Conservation (phyloP, 208 protist genomes). For the Vickermania ingenoplastis region DNA sequence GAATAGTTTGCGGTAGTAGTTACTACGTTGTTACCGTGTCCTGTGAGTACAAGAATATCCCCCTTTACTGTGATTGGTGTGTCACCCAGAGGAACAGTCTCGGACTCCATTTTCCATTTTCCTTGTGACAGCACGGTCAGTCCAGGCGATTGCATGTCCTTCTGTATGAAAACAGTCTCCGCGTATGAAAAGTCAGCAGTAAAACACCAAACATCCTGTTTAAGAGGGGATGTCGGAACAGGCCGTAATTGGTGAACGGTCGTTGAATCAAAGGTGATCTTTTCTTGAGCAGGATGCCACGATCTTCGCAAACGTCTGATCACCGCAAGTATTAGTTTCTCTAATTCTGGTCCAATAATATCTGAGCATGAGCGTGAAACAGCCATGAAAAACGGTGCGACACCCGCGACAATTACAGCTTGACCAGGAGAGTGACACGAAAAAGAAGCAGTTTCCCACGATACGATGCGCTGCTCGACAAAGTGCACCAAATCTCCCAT, state of each 20-base stretch:
- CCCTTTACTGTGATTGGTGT: constrained; percentile 45
- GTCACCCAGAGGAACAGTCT: constrained; percentile 9
- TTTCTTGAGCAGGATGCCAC: background rate
- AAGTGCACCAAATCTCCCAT: constrained; percentile 39
- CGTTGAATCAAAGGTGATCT: background rate
- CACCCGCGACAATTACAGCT: constrained; percentile 52
- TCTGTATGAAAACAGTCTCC: background rate
- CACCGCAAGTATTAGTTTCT: constrained; percentile 25
- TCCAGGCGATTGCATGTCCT: background rate
- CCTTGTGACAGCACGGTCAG: background rate
- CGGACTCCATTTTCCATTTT: background rate
- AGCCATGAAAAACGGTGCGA: constrained; percentile 55
- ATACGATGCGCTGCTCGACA: constrained; percentile 6
- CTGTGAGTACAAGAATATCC: constrained; percentile 51
- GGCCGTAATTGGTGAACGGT: background rate
- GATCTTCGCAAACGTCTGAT: background rate
- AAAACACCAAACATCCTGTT: constrained; percentile 13
- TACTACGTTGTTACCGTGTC: constrained; percentile 53
- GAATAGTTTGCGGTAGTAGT: constrained; percentile 64
- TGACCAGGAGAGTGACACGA: constrained; percentile 19
- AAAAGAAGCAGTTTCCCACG: constrained; percentile 6
- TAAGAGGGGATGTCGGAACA: background rate
- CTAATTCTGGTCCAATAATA: constrained; percentile 15
- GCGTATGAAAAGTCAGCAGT: background rate
- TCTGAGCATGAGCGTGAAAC: constrained; percentile 55